phyloP scores from a whole-genome alignment of 2,329 filamentous ascomycete genomes.

The Penicillium sp. region DNA sequence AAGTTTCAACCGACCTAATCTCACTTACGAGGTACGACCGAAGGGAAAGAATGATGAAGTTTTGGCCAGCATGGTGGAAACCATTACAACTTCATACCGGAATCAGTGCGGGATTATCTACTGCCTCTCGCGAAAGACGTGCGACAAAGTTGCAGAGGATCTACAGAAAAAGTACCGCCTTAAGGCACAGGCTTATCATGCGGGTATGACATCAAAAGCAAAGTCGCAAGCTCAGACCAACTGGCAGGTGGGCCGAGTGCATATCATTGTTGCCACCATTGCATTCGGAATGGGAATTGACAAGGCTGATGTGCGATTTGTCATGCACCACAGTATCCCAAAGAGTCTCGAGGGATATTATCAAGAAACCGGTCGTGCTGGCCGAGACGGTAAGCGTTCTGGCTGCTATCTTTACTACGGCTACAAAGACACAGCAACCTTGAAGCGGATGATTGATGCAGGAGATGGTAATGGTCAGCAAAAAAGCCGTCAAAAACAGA shows the following conservation, averaged over 20 bases:
- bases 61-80: constrained; percentile 52
- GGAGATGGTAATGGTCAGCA: constrained; percentile 73
- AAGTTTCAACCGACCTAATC: constrained; percentile 95
- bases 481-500: constrained; percentile 77
- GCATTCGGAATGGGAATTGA: constrained; percentile 99
- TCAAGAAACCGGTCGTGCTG: constrained; percentile 93
- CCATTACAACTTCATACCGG: constrained; percentile 67
- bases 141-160: constrained; percentile 73
- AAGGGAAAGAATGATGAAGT: constrained; percentile 64
- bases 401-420: constrained; percentile 88
- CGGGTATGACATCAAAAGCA: constrained; percentile 65
- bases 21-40: constrained; percentile 77
- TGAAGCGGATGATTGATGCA: constrained; percentile 80
- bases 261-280: constrained; percentile 96
- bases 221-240: constrained; percentile 70
- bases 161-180: constrained; percentile 63
- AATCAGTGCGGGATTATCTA: constrained; percentile 88
- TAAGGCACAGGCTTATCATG: constrained; percentile 81
- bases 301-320: constrained; percentile 93
- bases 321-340: constrained; percentile 87
- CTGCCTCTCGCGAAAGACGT: constrained; percentile 78
- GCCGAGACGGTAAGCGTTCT: constrained; percentile 82
- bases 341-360: constrained; percentile 98
- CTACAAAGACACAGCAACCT: constrained; percentile 69
- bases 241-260: constrained; percentile 77